Evolutionary conservation across 768 basidiomycete genomes (phyloP), one percentile per base, ranked within the genome.

Genomic region (Filobasidium wieringae): DNA sequence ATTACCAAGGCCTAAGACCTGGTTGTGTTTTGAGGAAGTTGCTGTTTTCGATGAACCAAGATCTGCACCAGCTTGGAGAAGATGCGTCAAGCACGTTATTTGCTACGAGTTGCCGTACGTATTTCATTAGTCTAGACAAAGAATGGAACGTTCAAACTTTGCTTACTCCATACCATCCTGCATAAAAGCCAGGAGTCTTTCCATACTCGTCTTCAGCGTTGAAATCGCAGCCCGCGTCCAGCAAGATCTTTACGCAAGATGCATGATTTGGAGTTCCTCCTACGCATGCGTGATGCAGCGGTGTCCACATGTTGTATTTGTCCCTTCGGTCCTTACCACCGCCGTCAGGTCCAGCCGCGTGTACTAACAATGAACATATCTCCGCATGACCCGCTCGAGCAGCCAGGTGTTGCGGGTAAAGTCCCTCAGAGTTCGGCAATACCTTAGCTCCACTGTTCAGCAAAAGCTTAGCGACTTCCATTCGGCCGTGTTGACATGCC

Each of bases 241-340:
- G 78, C 22, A 97, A 79, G n/a, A 87, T 79, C 36, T 76, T 75
- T 39, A 96, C 80, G 67, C 87, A 93, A 7, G 78, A 77, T 17
- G 79, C 74, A 62, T 84, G 85, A 19, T 63, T 51, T 8, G 60
- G 14, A 8, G 66, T 64, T 1, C 92, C 91, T 61, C 89, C 85
- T 34, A 88, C 84, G 5, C 91, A 85, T 2, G 95, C 90, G 73
- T 97, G 92, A 68, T 92, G 90, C 41, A 97, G 79, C 26, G 95
- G 95, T 7, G 92, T 97, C 90, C 93, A 96, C 71, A 95, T 89
- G 69, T 93, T 87, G 73, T 93, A 97, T 74, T 92, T 97, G 79
- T 99, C 95, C 1, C 85, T 72, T 88, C 89, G 83, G 84, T 88
- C 36, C 84, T 88, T 50, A 82, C 73, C 75, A 29, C 74, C 74